These are phyloP conservation scores for Eutrema japonicum DNA, from an alignment of 345 rosid genomes.

Conservation along the genomic window DNA sequence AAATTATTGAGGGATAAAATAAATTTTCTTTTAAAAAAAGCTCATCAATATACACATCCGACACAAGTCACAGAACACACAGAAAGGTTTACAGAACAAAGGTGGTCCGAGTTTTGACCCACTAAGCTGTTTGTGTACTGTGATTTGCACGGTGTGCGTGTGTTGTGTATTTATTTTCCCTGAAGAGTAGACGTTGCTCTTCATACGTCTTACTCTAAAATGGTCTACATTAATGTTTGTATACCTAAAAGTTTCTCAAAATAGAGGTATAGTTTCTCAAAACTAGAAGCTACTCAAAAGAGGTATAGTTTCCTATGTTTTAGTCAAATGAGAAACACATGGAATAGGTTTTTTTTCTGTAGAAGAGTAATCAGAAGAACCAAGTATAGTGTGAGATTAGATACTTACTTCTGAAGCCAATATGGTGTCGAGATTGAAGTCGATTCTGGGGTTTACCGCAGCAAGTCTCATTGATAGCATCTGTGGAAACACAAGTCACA, in stretches of 20 bases:
- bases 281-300: constrained; percentile 24
- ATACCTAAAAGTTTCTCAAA: constrained; percentile 21
- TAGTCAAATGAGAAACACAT: constrained; percentile 32
- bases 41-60: constrained; percentile 40
- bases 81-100: constrained; percentile 41
- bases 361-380: constrained; percentile 11
- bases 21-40: neutral
- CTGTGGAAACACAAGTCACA: constrained; percentile 56
- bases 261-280: constrained; percentile 8
- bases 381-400: constrained; percentile 21
- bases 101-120: constrained; percentile 48
- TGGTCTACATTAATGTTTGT: constrained; percentile 39
- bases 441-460: constrained; percentile 77
- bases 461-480: constrained; percentile 96
- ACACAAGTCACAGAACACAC: constrained; percentile 42
- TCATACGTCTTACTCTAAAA: constrained; percentile 38
- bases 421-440: constrained; percentile 71
- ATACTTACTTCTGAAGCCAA: constrained; percentile 83
- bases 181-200: constrained; percentile 34
- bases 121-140: constrained; percentile 39
- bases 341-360: neutral
- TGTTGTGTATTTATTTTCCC: constrained; percentile 30
- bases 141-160: constrained; percentile 26
- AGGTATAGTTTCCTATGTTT: constrained; percentile 22
- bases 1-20: constrained; percentile 29